Conservation (phyloP, 345 rosid species). For the Populus alba region DNA sequence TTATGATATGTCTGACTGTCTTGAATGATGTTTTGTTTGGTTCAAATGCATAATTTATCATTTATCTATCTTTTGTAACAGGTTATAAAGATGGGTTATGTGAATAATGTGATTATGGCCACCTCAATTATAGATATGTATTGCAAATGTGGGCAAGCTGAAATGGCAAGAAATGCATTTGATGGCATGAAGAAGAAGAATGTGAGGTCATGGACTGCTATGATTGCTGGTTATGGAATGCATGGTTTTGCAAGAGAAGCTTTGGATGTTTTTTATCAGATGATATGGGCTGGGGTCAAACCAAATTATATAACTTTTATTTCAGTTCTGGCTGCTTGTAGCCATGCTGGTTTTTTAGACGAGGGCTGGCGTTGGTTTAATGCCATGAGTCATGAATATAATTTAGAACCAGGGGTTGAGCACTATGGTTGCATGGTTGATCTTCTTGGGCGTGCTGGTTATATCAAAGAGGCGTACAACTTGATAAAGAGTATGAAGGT, state of each 20-base stretch:
- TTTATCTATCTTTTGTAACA: conserved; percentile 22
- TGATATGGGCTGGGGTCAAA: conserved; percentile 55
- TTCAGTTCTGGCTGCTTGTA: conserved; percentile 74
- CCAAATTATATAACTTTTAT: conserved; percentile 84
- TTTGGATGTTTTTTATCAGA: conserved; percentile 58
- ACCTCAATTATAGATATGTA: conserved; percentile 84
- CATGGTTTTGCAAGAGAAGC: conserved; percentile 74
- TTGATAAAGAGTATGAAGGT: conserved; percentile 69
- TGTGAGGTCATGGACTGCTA: conserved; percentile 84
- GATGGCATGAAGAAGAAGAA: conserved; percentile 61
- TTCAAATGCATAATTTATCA: neutral
- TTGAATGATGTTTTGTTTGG: neutral
- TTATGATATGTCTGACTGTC: neutral
- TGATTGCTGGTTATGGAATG: conserved; percentile 87
- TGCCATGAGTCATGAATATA: conserved; percentile 51
- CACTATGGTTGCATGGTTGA: conserved; percentile 94
- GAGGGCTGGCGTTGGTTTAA: conserved; percentile 86
- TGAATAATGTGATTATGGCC: conserved; percentile 59
- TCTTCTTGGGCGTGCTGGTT: conserved; percentile 83
- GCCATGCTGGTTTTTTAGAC: conserved; percentile 71
- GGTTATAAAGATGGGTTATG: conserved; percentile 75
- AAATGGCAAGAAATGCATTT: conserved; percentile 63
- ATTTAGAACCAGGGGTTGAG: conserved; percentile 71
- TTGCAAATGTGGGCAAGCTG: conserved; percentile 79
- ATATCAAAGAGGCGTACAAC: conserved; percentile 58